phyloP scores from a whole-genome alignment of 306 rosid species.

The Vigna unguiculata region DNA sequence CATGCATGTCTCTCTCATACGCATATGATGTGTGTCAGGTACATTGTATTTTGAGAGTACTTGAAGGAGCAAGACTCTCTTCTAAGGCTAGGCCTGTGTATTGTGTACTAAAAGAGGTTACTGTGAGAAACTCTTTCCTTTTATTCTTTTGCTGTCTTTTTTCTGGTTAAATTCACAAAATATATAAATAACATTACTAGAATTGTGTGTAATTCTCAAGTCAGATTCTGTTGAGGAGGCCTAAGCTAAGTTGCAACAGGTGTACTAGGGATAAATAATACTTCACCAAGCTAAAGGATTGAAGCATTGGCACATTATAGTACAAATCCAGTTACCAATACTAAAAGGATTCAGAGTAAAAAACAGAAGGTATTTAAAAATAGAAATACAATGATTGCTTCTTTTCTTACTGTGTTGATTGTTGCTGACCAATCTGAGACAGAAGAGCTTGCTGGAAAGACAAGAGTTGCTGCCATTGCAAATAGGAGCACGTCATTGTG shows the following conservation, averaged over 20 bases:
- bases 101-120: background rate
- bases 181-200: background rate
- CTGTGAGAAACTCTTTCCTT: background rate
- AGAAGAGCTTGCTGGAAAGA: constrained; percentile 70
- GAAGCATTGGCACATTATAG: background rate
- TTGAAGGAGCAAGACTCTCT: background rate
- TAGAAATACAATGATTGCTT: constrained; percentile 27
- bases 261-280: background rate
- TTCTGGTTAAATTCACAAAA: background rate
- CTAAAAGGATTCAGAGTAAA: background rate
- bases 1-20: background rate
- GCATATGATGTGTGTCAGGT: background rate
- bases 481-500: constrained; percentile 8
- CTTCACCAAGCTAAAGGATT: constrained; percentile 13
- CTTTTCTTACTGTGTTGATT: constrained; percentile 73
- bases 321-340: constrained; percentile 37
- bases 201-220: background rate
- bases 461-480: constrained; percentile 64
- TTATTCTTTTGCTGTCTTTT: background rate
- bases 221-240: background rate
- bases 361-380: constrained; percentile 29
- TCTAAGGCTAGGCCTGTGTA: background rate
- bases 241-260: background rate
- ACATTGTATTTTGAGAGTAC: background rate
- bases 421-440: constrained; percentile 70